These are phyloP conservation scores for Ophiostoma tasmaniense DNA, from an alignment of 2,329 filamentous ascomycete species.

Conservation along the genomic window DNA sequence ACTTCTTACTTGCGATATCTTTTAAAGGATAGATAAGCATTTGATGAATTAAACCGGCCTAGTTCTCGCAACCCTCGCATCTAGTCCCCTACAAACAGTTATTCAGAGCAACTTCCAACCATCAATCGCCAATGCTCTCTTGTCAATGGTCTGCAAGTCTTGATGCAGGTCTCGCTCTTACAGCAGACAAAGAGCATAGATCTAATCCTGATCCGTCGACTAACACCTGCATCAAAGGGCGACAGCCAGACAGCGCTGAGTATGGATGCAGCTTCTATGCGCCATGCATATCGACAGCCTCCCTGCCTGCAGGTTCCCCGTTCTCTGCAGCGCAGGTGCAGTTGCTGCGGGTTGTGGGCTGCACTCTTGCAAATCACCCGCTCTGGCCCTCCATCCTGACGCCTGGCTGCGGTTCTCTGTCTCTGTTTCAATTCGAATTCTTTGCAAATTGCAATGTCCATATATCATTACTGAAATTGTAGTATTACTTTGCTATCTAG, in stretches of 20 bases:
- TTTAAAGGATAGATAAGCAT: not conserved
- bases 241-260: not conserved
- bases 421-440: not conserved
- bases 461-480: not conserved
- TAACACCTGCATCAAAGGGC: not conserved
- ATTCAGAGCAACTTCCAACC: not conserved
- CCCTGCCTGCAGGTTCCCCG: not conserved
- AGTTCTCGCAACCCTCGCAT: not conserved
- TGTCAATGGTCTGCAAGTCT: not conserved
- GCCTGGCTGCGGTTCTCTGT: not conserved
- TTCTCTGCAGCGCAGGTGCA: not conserved
- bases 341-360: not conserved
- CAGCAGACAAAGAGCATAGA: not conserved
- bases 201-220: conserved; percentile 8
- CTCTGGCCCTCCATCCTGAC: not conserved
- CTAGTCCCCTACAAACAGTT: not conserved
- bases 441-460: not conserved
- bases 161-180: conserved; percentile 1
- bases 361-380: conserved; percentile 1
- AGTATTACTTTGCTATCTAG: not conserved
- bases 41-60: not conserved
- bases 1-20: not conserved
- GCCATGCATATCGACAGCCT: not conserved
- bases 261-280: not conserved
- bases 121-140: not conserved